Evolutionary conservation across 768 basidiomycete species (phyloP), one percentile per base, ranked within the genome.

Genomic region (Bullera alba): DNA sequence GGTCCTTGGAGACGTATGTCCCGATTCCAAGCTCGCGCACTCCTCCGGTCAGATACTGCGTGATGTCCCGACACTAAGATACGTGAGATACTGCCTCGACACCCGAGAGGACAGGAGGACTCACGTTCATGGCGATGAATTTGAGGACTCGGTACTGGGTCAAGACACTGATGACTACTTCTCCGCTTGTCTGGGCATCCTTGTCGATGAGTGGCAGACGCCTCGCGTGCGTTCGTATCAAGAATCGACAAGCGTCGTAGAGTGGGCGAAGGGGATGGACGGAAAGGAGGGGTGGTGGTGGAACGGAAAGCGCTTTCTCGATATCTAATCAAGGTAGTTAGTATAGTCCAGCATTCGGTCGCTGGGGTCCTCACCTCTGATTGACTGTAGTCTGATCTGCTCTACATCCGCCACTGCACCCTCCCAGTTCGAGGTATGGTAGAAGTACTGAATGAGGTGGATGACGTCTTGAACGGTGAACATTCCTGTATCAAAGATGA

Each of bases 401-500:
- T 97, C 93, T 2, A 97, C 93, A 62, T 97, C 91, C 10, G 83
- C 80, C 0, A 84, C 81, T 4, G 90, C 92, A 46, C 81, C 82
- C 61, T 90, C 90, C 71, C 82, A 86, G 27, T 86, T 83, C 2
- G 80, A 76, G 12, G 85, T 87, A 41, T 84, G 82, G 73, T 96
- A 95, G 73, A 96, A 99, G 76, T 92, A 95, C 65, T 99, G 95
- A 58, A 99, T 97, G 58, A 99, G 82, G 71, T 99, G 95, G 51
- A 99, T 96, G 71, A 99, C 91, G 73, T 99, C 95, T 50, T 90
- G 81, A n/a, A 97, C 89, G 7, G 95, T 99, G 67, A 99, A 85
- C 93, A 99, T 97, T 53, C 95, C 95, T 73, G 7, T 22, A 23
- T 39, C 37, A 25, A 14, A 26, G 22, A 29, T 22, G 43, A 32